Conservation (phyloP, 306 rosid species). For the Lathyrus aphaca region DNA sequence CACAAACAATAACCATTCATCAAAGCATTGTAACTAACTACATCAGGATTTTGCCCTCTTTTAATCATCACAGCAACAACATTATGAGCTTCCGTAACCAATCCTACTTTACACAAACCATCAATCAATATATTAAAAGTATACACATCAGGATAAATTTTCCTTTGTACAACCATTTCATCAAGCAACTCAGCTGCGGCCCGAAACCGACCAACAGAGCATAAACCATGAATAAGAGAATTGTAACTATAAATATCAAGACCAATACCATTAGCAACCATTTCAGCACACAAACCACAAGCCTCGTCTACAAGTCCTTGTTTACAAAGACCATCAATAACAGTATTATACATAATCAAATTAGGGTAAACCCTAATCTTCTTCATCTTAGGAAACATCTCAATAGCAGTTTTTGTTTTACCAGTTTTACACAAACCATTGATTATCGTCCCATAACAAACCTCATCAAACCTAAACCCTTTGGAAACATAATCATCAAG, state of each 20-base stretch:
- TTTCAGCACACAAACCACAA: conserved; percentile 42
- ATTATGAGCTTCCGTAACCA: conserved; percentile 32
- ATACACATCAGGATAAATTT: conserved; percentile 38
- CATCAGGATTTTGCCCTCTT: conserved; percentile 34
- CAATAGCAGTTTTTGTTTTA: conserved; percentile 18
- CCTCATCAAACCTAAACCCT: conserved; percentile 40
- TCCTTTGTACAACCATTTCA: conserved; percentile 29
- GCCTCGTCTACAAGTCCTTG: conserved; percentile 38
- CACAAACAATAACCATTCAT: conserved; percentile 43
- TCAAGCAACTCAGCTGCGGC: conserved; percentile 37
- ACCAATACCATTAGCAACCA: conserved; percentile 32
- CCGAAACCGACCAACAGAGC: conserved; percentile 32
- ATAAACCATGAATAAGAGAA: conserved; percentile 44
- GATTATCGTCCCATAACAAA: conserved; percentile 43
- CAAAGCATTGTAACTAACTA: conserved; percentile 46
- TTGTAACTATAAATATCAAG: conserved; percentile 42
- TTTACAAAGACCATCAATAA: conserved; percentile 45
- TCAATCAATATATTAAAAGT: conserved; percentile 46
- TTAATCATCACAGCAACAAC: conserved; percentile 43
- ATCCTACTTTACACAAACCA: conserved; percentile 39
- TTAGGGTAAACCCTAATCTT: conserved; percentile 33
- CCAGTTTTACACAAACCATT: conserved; percentile 43
- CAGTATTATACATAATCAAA: conserved; percentile 39
- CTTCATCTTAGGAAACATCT: conserved; percentile 38
- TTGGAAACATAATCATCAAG: conserved; percentile 22